phyloP scores from a whole-genome alignment of 441 rosid genomes.

The Eruca vesicaria region DNA sequence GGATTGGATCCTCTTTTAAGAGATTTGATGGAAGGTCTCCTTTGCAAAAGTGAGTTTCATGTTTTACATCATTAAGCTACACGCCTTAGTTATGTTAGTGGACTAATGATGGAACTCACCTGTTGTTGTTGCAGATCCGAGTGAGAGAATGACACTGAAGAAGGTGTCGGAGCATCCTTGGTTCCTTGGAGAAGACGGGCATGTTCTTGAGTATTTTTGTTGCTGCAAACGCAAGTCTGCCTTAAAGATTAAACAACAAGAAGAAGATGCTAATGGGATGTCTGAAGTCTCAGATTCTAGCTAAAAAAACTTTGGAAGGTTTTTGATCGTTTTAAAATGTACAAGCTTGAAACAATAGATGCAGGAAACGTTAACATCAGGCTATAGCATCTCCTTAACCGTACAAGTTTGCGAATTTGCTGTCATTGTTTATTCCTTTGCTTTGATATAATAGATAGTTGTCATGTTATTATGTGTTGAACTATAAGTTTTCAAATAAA shows the following conservation, averaged over 20 bases:
- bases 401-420: not conserved
- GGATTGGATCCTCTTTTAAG: constrained; percentile 63
- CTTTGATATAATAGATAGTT: not conserved
- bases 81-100: not conserved
- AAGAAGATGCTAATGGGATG: constrained; percentile 35
- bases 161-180: constrained; percentile 69
- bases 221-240: constrained; percentile 76
- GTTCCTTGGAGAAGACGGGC: constrained; percentile 74
- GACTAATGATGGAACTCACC: constrained; percentile 12
- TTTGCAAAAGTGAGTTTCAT: constrained; percentile 71
- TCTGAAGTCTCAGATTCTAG: constrained; percentile 9
- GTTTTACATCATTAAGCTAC: not conserved
- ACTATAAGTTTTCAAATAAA: not conserved
- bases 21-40: constrained; percentile 80
- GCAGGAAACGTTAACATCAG: not conserved
- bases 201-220: constrained; percentile 57
- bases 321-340: constrained; percentile 13
- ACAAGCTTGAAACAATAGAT: constrained; percentile 1
- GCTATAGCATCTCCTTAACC: not conserved
- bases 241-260: constrained; percentile 20
- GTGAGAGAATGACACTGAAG: constrained; percentile 64
- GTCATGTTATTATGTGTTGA: not conserved
- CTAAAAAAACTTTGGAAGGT: constrained; percentile 9
- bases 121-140: constrained; percentile 56
- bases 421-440: not conserved